Base-by-base conservation (phyloP, 495 filamentous ascomycete genomes). In the Symbiotaphrina buchneri region DNA sequence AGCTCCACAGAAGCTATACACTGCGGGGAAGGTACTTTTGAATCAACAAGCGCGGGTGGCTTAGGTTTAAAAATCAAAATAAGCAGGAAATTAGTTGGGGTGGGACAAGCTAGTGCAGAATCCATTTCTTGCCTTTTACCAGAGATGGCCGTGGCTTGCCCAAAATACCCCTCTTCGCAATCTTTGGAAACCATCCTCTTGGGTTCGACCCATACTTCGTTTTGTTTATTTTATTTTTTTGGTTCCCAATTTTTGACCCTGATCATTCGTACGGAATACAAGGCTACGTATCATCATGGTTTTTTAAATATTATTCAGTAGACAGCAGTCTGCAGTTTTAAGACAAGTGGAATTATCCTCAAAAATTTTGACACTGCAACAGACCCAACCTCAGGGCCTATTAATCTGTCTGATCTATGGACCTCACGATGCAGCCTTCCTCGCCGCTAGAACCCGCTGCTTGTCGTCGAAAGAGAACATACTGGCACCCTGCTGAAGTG, bases 41-140 rank as follows among this genome's bases (percentile, higher is more conserved):
- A n/a, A n/a, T n/a, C n/a, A n/a, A n/a, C n/a, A n/a, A n/a, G n/a
- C n/a, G n/a, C n/a, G n/a, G n/a, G n/a, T n/a, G n/a, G n/a, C n/a
- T n/a, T n/a, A n/a, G n/a, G n/a, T n/a, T n/a, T n/a, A n/a, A 42
- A 38, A 27, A 32, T 35, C 25, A 1, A n/a, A 18, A 27, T 2
- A 0, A 0, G 1, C 18, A 5, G n/a, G n/a, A n/a, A n/a, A n/a
- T 28, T 30, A 30, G 33, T 51, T 53, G 56, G 58, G 58, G 55
- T 56, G 55, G 47, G 56, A 59, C 54, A 55, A 47, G 38, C 53
- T 61, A 59, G 53, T 48, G 43, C 55, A 61, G 64, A 62, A 69
- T 60, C 55, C 58, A 64, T 61, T 61, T 64, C 65, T 69, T 69
- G 64, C 64, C 64, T 69, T 69, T 69, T 69, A 69, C 64, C 64